A percentile compares a stretch with the other conserved stretches of the same genome.
Conservation (phyloP, 83 land plant genomes). For the Diphasiastrum complanatum region DNA sequence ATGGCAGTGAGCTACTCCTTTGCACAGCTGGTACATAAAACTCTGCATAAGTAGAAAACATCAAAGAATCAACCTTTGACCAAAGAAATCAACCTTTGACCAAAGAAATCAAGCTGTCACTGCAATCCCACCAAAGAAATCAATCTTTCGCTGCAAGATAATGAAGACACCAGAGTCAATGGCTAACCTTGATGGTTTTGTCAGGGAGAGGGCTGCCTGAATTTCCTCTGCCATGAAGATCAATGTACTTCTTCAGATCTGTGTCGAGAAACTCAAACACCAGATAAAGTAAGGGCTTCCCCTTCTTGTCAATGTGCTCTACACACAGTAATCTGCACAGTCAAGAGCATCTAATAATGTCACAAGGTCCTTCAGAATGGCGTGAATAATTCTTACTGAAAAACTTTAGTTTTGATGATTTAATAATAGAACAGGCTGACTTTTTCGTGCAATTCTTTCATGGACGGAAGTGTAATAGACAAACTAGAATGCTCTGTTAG, state of each 20-base stretch:
- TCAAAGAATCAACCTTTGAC: no score
- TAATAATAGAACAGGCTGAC: no score
- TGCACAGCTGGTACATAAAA: slow-evolving; percentile 84
- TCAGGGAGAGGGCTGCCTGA: slow-evolving; percentile 54
- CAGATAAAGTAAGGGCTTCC: slow-evolving; percentile 67
- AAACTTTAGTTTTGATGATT: no score
- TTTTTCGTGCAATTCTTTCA: no score
- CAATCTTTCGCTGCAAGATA: background rate
- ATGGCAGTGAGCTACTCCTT: slow-evolving; percentile 87
- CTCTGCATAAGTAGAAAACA: slow-evolving; percentile 38
- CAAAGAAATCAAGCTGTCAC: background rate
- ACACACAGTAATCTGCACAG: slow-evolving; percentile 68
- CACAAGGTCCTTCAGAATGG: no score
- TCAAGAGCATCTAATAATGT: background rate
- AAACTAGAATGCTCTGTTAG: no score
- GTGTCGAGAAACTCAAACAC: slow-evolving; percentile 93
- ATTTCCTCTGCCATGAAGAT: slow-evolving; percentile 49
- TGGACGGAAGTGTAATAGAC: no score
- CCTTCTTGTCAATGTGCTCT: slow-evolving; percentile 72
- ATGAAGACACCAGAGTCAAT: background rate
- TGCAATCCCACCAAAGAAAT: no score
- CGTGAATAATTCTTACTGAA: no score
- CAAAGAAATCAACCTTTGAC: background rate
- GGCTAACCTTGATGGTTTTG: slow-evolving; percentile 43
- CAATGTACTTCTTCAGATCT: slow-evolving; percentile 93